Base-by-base conservation (phyloP, 2,329 filamentous ascomycete species). In the Pseudogymnoascus sp. region DNA sequence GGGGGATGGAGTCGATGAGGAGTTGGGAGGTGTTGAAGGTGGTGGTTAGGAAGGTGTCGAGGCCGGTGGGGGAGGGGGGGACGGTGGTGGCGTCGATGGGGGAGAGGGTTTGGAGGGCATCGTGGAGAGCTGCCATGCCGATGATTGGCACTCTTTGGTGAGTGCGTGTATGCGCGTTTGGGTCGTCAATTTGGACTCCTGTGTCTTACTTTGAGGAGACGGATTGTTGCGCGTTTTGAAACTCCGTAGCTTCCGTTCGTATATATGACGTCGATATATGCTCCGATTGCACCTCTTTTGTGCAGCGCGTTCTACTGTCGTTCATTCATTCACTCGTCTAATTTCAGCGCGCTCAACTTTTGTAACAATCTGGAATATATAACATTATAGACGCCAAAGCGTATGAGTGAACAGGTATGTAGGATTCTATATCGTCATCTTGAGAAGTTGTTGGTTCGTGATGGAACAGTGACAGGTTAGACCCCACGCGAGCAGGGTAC, bases 1-100 rank as follows among this genome's bases (percentile, higher is more conserved):
- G 79, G 3, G 91, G 91, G 1, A 96, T 82, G 5, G 90, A 93
- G 70, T 92, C 89, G 68, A 89, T 78, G 62, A 95, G 82, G 15
- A 87, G 78, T 69, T 91, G 87, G 18, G 85, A 85, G 64, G 88
- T 81, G 29, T 76, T 76, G 72, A 93, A 89, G 63, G 88, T 83
- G 42, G 79, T 75, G 62, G 76, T 70, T 42, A 88, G 73, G 70
- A 85, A 86, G 6, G 76, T 68, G 18, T 78, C 75, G 40, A 87
- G 78, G 63, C 80, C 75, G 55, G 25, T 75, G 71, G 65, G 75
- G 68, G 60, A 78, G 66, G 67, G 71, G 66, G 74, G 65, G 62
- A 81, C 70, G 25, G 74, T 74, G 35, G 78, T 72, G 80, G 82
- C 87, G 48, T 81, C 75, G 63, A 81, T 75, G 9, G 84, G 82